These are phyloP conservation scores for Lachancea cidri DNA, from an alignment of 805 yeast species.

Conservation along the genomic window DNA sequence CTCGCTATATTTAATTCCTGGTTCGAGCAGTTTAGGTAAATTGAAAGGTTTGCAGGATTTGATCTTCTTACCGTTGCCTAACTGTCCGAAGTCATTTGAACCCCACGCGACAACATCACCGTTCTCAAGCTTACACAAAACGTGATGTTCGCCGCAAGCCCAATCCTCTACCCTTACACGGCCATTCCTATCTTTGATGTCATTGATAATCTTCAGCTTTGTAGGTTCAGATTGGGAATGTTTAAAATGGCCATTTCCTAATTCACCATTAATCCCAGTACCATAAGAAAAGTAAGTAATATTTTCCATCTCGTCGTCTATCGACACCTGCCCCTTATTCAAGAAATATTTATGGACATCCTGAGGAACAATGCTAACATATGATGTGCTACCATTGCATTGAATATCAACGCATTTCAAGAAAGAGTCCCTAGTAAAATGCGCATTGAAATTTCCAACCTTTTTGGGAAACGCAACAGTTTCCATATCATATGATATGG, in stretches of 20 bases:
- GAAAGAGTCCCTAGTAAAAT: conserved; percentile 38
- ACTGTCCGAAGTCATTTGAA: conserved; percentile 73
- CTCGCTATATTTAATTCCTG: conserved; percentile 27
- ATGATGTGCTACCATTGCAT: conserved; percentile 70
- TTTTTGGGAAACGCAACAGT: conserved; percentile 64
- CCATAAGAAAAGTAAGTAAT: conserved; percentile 62
- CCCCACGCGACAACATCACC: conserved; percentile 79
- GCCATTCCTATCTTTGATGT: conserved; percentile 40
- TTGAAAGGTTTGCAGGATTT: conserved; percentile 50
- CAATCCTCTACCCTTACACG: conserved; percentile 47
- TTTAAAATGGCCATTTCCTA: conserved; percentile 71
- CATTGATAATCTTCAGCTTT: conserved; percentile 41
- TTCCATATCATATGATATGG: conserved; percentile 61
- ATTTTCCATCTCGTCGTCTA: conserved; percentile 24
- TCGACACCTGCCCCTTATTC: conserved; percentile 19
- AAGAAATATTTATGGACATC: conserved; percentile 28
- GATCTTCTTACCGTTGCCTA: conserved; percentile 73
- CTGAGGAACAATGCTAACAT: conserved; percentile 39
- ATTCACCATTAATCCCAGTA: conserved; percentile 77
- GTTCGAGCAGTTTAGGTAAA: conserved; percentile 57
- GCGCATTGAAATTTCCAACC: conserved; percentile 38
- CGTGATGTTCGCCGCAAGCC: conserved; percentile 63
- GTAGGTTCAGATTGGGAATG: conserved; percentile 71
- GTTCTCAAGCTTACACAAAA: conserved; percentile 52
- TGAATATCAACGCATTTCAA: conserved; percentile 48